phyloP scores from a whole-genome alignment of 108 stramenopile species.

The Schizochytrium sp. region DNA sequence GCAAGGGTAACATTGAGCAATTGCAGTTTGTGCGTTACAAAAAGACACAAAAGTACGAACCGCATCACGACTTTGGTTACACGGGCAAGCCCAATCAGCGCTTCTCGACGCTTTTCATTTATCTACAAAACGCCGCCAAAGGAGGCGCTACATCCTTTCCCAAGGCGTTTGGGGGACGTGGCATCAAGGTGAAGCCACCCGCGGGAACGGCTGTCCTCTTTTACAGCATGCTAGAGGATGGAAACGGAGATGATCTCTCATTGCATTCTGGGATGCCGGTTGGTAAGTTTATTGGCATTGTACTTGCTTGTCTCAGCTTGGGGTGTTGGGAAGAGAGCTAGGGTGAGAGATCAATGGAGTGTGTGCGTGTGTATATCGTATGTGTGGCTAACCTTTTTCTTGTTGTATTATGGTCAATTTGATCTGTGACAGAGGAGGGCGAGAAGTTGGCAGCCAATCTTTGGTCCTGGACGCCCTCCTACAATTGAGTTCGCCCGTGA shows the following conservation, averaged over 20 bases:
- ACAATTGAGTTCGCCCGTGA: too few relatives aligned
- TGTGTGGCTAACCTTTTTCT: too few relatives aligned
- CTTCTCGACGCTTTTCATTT: constrained; percentile 72
- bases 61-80: constrained; percentile 74
- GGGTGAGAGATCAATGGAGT: too few relatives aligned
- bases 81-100: constrained; percentile 28
- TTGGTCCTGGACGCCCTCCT: too few relatives aligned
- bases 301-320: too few relatives aligned
- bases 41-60: constrained; percentile 61
- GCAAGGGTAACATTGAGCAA: constrained; percentile 69
- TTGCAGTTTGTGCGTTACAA: constrained; percentile 73
- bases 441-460: too few relatives aligned
- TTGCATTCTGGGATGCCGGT: constrained; percentile 70
- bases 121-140: constrained; percentile 42
- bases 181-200: constrained; percentile 62
- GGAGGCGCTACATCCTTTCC: constrained; percentile 80
- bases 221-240: constrained; percentile 77
- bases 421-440: too few relatives aligned
- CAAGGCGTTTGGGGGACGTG: constrained; percentile 55
- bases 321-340: too few relatives aligned
- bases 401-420: too few relatives aligned
- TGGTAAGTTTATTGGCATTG: neutral
- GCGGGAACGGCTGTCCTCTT: constrained; percentile 71
- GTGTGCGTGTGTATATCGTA: too few relatives aligned
- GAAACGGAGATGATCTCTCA: constrained; percentile 77